A percentile compares a stretch with the other conserved stretches of the same genome.
phyloP scores from a whole-genome alignment of 2,329 filamentous ascomycete genomes.

The Fusarium guadeloupense region DNA sequence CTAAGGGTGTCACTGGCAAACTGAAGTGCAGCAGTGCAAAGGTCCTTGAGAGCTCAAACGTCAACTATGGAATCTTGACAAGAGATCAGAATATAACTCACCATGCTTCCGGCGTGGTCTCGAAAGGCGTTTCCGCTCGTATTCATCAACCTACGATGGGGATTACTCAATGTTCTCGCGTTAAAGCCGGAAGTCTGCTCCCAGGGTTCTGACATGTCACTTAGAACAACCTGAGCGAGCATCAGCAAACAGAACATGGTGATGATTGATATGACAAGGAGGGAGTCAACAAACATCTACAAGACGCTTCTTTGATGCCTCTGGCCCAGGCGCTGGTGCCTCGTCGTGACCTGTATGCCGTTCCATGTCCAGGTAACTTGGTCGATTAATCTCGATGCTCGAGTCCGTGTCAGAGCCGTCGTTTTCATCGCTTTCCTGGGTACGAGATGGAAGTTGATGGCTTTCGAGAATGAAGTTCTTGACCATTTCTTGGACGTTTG shows the following conservation, averaged over 20 bases:
- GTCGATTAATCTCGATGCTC: constrained; percentile 49
- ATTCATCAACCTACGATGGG: constrained; percentile 99
- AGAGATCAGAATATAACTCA: constrained; percentile 55
- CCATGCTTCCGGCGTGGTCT: constrained; percentile 95
- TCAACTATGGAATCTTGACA: background rate
- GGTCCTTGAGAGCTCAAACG: constrained; percentile 67
- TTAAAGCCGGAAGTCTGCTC: constrained; percentile 79
- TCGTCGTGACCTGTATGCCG: constrained; percentile 47
- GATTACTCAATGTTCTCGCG: constrained; percentile 92
- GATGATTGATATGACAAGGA: background rate
- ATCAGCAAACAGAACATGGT: constrained; percentile 24
- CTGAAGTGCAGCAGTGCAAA: constrained; percentile 83
- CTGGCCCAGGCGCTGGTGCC: background rate
- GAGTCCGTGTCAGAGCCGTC: constrained; percentile 35
- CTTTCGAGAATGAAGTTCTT: constrained; percentile 76
- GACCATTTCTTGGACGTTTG: constrained; percentile 77
- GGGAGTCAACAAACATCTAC: constrained; percentile 70
- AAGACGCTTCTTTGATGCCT: constrained; percentile 51
- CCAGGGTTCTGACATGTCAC: constrained; percentile 99
- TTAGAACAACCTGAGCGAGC: constrained; percentile 76
- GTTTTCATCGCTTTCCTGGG: constrained; percentile 3
- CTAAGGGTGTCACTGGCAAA: constrained; percentile 88
- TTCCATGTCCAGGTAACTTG: constrained; percentile 75
- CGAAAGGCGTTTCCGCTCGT: constrained; percentile 87
- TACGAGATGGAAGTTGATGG: constrained; percentile 43